Percentiles rank a stretch among this genome's conserved stretches.
phyloP scores from a whole-genome alignment of 2,329 filamentous ascomycete genomes.

The Pseudohalonectria lignicola region DNA sequence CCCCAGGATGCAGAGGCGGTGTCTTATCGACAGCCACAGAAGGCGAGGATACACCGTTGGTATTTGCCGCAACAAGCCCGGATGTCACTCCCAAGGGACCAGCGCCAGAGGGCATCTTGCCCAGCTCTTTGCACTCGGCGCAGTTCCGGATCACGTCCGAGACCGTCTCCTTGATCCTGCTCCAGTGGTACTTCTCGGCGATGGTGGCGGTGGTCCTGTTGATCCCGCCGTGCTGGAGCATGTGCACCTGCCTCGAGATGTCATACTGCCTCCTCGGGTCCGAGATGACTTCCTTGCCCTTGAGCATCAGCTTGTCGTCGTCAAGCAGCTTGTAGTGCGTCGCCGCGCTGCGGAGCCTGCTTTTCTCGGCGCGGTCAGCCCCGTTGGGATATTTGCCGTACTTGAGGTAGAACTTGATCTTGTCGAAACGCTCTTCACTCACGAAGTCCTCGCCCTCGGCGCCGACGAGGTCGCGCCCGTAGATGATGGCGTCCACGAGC shows the following conservation, averaged over 20 bases:
- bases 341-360: conserved; percentile 80
- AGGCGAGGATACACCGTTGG: too few relatives aligned
- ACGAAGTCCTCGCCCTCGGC: conserved; percentile 69
- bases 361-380: conserved; percentile 91
- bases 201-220: conserved; percentile 97
- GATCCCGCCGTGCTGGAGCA: conserved; percentile 74
- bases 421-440: conserved; percentile 95
- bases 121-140: conserved; percentile 72
- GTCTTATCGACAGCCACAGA: conserved; percentile 1
- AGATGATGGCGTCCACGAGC: conserved; percentile 66
- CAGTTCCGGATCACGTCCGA: conserved; percentile 91
- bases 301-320: conserved; percentile 81
- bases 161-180: conserved; percentile 94
- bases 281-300: conserved; percentile 93
- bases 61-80: too few relatives aligned
- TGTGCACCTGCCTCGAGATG: conserved; percentile 70
- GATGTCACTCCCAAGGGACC: too few relatives aligned
- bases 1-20: background rate
- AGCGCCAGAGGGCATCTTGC: conserved; percentile 35
- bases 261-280: conserved; percentile 85
- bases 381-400: conserved; percentile 87
- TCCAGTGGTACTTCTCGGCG: conserved; percentile 93
- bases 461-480: conserved; percentile 52
- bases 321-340: conserved; percentile 85
- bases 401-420: conserved; percentile 95